Conservation (phyloP, 2,329 filamentous ascomycete species). For the Penicillium sp. region DNA sequence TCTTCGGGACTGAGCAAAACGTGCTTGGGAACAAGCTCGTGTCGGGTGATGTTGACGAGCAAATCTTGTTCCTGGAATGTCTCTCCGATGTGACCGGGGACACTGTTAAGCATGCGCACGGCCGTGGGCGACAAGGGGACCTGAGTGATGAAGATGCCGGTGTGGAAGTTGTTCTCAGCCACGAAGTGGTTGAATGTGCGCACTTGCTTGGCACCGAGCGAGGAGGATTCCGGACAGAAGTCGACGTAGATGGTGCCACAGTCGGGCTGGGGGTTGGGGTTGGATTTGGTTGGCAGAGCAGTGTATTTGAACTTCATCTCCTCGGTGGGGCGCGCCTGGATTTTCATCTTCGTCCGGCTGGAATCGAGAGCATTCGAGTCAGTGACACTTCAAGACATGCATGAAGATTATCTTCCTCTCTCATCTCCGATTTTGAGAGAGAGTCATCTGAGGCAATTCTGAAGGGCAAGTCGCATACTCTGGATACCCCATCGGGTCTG, state of each 20-base stretch:
- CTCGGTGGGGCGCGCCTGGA: constrained; percentile 77
- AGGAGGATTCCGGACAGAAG: constrained; percentile 69
- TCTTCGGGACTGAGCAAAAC: constrained; percentile 85
- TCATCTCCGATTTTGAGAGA: neutral
- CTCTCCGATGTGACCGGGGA: constrained; percentile 77
- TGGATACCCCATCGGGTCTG: constrained; percentile 64
- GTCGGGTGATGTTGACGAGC: constrained; percentile 95
- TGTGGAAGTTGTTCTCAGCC: constrained; percentile 72
- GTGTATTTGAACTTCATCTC: constrained; percentile 82
- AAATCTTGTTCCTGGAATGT: constrained; percentile 94
- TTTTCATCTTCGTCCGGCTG: constrained; percentile 77
- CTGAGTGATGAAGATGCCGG: constrained; percentile 83
- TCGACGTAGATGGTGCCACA: constrained; percentile 90
- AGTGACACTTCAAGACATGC: constrained; percentile 1
- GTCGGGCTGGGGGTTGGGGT: constrained; percentile 64
- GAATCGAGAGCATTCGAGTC: constrained; percentile 2
- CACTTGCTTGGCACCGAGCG: constrained; percentile 84
- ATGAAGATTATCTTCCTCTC: neutral
- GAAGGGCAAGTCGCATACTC: constrained; percentile 53
- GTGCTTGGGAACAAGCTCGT: constrained; percentile 93
- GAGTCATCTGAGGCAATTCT: neutral
- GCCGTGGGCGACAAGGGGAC: constrained; percentile 78
- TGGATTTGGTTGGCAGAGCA: constrained; percentile 59
- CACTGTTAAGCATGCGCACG: constrained; percentile 74
- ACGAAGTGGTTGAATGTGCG: constrained; percentile 82